Percentiles rank a stretch among this genome's conserved stretches.
Conservation (phyloP, 1,284 basidiomycete genomes). For the Pseudozyma flocculosa region DNA sequence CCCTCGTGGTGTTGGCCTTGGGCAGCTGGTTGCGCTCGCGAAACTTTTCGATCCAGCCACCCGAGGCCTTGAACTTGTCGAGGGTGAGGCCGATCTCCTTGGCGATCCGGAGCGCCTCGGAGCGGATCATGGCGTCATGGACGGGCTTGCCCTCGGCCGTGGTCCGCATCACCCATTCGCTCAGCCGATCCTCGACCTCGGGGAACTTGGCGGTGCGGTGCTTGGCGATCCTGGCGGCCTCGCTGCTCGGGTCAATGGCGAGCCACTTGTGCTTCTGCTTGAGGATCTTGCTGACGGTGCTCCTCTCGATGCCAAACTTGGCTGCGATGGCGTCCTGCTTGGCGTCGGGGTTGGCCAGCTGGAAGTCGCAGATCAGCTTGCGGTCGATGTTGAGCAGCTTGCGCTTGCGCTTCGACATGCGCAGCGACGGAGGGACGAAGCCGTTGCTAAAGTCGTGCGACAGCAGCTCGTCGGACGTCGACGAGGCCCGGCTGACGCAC, state of each 20-base stretch:
- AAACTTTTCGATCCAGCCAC: slow-evolving; percentile 89
- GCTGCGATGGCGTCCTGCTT: slow-evolving; percentile 47
- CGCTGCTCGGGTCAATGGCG: slow-evolving; percentile 61
- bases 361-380: slow-evolving; percentile 35
- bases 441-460: slow-evolving; percentile 12
- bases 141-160: slow-evolving; percentile 64
- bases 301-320: slow-evolving; percentile 77
- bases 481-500: slow-evolving; percentile 30
- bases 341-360: slow-evolving; percentile 16
- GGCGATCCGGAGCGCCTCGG: slow-evolving; percentile 72
- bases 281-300: slow-evolving; percentile 89
- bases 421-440: slow-evolving; percentile 15
- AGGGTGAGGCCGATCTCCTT: slow-evolving; percentile 64
- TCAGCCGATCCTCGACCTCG: slow-evolving; percentile 69
- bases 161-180: slow-evolving; percentile 67
- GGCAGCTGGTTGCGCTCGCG: slow-evolving; percentile 75
- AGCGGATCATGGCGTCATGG: slow-evolving; percentile 71
- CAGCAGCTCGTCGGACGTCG: slow-evolving; percentile 22
- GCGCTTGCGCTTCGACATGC: slow-evolving; percentile 33
- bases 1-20: slow-evolving; percentile 46
- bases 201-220: slow-evolving; percentile 64
- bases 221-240: slow-evolving; percentile 35
- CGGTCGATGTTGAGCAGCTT: slow-evolving; percentile 38
- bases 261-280: slow-evolving; percentile 81
- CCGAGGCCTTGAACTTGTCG: slow-evolving; percentile 82